Conservation (phyloP, 1,139 yeast species). For the Hemisphaericaspora subhashii region DNA sequence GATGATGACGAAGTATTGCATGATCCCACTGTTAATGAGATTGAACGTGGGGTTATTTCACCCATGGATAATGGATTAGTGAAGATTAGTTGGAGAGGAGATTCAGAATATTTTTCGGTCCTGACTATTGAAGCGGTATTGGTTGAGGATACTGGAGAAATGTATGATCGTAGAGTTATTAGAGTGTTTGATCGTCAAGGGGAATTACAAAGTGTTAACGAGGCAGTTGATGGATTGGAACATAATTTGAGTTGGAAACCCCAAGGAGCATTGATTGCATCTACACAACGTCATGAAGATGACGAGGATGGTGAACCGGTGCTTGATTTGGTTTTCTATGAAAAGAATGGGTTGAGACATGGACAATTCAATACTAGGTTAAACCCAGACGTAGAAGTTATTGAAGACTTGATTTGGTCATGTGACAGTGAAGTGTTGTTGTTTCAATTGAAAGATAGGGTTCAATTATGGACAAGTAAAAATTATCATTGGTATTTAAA, state of each 20-base stretch:
- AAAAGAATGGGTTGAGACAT: slow-evolving; percentile 89
- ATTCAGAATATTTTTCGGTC: slow-evolving; percentile 79
- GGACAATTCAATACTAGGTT: slow-evolving; percentile 79
- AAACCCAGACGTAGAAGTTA: slow-evolving; percentile 42
- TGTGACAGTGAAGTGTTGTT: slow-evolving; percentile 78
- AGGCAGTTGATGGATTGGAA: slow-evolving; percentile 84
- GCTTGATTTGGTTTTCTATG: slow-evolving; percentile 74
- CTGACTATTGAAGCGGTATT: slow-evolving; percentile 57
- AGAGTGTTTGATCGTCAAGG: slow-evolving; percentile 85
- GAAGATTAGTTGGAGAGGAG: slow-evolving; percentile 90
- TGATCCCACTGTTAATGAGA: slow-evolving; percentile 88
- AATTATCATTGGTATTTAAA: slow-evolving; percentile 96
- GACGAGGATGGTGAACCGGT: slow-evolving; percentile 40
- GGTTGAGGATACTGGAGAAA: slow-evolving; percentile 40
- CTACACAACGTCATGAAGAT: slow-evolving; percentile 63
- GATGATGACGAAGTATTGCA: slow-evolving; percentile 53
- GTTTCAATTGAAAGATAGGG: slow-evolving; percentile 55
- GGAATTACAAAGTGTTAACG: slow-evolving; percentile 77
- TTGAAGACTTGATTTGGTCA: slow-evolving; percentile 75
- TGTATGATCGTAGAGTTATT: slow-evolving; percentile 66
- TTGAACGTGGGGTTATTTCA: slow-evolving; percentile 68
- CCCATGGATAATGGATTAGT: slow-evolving; percentile 46
- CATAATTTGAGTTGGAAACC: slow-evolving; percentile 84
- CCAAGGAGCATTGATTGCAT: slow-evolving; percentile 83
- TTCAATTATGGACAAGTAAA: slow-evolving; percentile 88